A percentile compares a stretch with the other conserved stretches of the same genome.
These are phyloP conservation scores for Ascochyta koolunga DNA, from an alignment of 2,329 filamentous ascomycete species.

Conservation along the genomic window DNA sequence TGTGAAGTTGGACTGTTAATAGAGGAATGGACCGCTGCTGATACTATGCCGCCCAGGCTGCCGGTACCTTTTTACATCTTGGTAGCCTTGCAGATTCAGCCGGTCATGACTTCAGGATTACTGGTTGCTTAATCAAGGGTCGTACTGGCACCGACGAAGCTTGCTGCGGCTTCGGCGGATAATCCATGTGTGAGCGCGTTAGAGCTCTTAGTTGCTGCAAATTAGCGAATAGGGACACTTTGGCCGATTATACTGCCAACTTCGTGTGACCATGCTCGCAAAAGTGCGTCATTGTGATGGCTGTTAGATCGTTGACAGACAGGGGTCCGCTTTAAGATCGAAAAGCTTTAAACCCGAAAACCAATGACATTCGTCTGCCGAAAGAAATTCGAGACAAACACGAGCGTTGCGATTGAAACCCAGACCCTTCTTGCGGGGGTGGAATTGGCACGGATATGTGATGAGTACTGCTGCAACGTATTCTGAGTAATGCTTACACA, in stretches of 20 bases:
- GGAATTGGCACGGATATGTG: neutral
- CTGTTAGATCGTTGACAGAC: constrained; percentile 3
- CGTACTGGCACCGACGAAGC: constrained; percentile 7
- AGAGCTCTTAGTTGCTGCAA: neutral
- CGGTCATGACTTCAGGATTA: constrained; percentile 17
- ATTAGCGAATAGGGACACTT: constrained; percentile 3
- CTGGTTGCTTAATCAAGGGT: neutral
- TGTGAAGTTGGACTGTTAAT: neutral
- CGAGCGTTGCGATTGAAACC: neutral
- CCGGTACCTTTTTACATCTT: constrained; percentile 2
- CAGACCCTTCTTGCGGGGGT: neutral
- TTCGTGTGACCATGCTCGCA: no score
- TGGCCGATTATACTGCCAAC: no score
- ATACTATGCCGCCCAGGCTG: no score
- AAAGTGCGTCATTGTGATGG: constrained; percentile 12
- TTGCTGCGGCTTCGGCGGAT: constrained; percentile 5
- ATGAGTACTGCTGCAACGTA: neutral
- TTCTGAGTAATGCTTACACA: constrained; percentile 3
- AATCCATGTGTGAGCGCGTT: constrained; percentile 3
- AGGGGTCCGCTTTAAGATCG: constrained; percentile 6
- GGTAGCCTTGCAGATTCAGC: constrained; percentile 1
- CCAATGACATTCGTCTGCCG: constrained; percentile 6
- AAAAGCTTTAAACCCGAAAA: constrained; percentile 1
- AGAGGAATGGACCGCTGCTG: neutral
- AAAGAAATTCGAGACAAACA: neutral